These are phyloP conservation scores for Fomitopsis schrenkii DNA, from an alignment of 1,284 basidiomycete genomes.

Conservation along the genomic window DNA sequence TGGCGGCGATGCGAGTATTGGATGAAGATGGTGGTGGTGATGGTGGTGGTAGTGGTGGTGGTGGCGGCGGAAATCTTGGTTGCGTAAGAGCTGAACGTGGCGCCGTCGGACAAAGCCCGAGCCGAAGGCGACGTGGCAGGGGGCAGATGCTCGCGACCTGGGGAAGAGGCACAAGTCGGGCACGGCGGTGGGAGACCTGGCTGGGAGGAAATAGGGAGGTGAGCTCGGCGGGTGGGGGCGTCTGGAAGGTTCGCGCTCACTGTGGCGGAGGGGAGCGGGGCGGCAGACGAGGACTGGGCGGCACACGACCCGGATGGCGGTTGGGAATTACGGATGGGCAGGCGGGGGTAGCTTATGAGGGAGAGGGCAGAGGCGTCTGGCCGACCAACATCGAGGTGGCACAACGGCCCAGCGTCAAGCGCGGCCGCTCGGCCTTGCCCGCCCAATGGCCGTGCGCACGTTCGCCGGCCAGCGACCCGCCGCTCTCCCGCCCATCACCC, in stretches of 20 bases:
- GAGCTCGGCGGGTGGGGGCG: conserved; percentile 5
- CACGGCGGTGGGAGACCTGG: conserved; percentile 2
- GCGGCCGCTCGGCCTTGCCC: conserved; percentile 3
- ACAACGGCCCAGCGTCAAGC: not conserved
- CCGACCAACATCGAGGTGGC: not conserved
- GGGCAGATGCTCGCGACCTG: conserved; percentile 6
- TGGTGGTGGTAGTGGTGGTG: not conserved
- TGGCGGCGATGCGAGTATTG: conserved; percentile 24
- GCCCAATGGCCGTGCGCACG: conserved; percentile 38
- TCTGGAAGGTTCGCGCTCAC: conserved; percentile 15
- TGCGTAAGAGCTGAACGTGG: not conserved
- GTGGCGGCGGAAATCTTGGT: not conserved
- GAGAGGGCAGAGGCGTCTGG: not conserved
- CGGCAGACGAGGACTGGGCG: not conserved
- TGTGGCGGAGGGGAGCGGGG: not conserved
- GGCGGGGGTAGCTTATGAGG: conserved; percentile 17
- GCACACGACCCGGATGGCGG: conserved; percentile 24
- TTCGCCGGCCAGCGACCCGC: conserved; percentile 27
- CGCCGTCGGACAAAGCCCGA: not conserved
- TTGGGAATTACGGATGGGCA: conserved; percentile 7
- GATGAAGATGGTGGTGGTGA: conserved; percentile 14
- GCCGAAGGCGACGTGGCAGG: conserved; percentile 3
- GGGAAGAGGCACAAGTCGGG: conserved; percentile 2
- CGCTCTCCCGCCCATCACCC: conserved; percentile 6
- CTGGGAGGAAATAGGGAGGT: conserved; percentile 6